Percentiles rank a stretch among this genome's conserved stretches.
Evolutionary conservation across 441 rosid species (phyloP).

Genomic region (Raphanus hybrid): DNA sequence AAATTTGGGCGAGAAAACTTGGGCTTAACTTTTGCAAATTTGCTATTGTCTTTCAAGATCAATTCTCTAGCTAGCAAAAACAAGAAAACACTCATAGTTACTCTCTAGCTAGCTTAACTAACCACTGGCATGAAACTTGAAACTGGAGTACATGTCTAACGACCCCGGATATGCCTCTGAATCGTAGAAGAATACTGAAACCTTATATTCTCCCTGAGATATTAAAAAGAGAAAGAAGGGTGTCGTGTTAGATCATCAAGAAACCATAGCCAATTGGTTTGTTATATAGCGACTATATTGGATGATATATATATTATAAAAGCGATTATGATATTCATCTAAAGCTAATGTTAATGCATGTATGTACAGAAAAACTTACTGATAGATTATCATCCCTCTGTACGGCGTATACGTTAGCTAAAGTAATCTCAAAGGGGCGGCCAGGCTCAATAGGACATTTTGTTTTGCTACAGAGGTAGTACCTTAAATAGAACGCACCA

Average conservation of each 20-base stretch:
- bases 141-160: not conserved
- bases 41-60: not conserved
- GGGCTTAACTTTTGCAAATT: not conserved
- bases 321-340: not conserved
- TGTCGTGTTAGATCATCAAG: not conserved
- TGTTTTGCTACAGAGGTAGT: no score
- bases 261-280: not conserved
- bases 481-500: no score
- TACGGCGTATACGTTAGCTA: not conserved
- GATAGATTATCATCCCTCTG: not conserved
- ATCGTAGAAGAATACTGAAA: not conserved
- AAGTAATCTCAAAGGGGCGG: not conserved
- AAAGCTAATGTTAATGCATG: not conserved
- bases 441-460: not conserved
- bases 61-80: not conserved
- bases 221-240: not conserved
- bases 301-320: not conserved
- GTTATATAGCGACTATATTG: not conserved
- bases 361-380: constrained; percentile 2
- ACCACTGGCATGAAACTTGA: not conserved
- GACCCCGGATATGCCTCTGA: no score
- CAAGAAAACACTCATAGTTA: no score
- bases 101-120: constrained; percentile 2
- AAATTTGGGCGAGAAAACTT: not conserved
- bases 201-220: not conserved